Base-by-base conservation (phyloP, 345 rosid genomes). In the Aquilaria yunnanensis region DNA sequence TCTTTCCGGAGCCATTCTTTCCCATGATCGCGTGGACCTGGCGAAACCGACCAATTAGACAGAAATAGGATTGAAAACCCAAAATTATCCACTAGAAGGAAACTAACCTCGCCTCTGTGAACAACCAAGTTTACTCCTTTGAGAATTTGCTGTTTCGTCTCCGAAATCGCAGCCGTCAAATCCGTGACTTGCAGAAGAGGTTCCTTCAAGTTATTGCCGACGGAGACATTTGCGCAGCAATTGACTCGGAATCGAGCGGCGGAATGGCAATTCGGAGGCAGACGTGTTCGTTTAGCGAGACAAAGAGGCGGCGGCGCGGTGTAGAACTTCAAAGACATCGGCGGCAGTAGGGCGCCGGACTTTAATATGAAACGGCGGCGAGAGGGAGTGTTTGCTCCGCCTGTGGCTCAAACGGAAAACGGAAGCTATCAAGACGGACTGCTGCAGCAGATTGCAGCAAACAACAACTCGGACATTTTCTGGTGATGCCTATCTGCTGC, bases 1-100 rank as follows among this genome's bases (percentile, higher is more conserved):
- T 95, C 84, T 91, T 95, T 63, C 97, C 97, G 6, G 99, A 95
- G 66, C 97, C 99, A 56, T 95, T 95, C 79, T 87, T 91, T 53
- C 99, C 99, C 99, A 91, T 89, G 51, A 91, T 78, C 31, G 96
- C 97, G 71, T 91, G 99, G 63, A 95, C 59, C 99, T 94, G 70
- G 32, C 10, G 14, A 54, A 60, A 41, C 37, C 13, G 57, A 67
- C 9, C 31, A 52, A 16, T 31, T 61, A 49, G 56, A 29, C 62
- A 62, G 34, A 34, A 11, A 33, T 59, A n/a, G 49, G 10, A 13
- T 10, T 11, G 3, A 9, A 33, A 46, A n/a, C 14, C 23, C 14
- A 16, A 43, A 37, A 10, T 10, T 7, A 60, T 9, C 9, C 30
- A 60, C 5, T 14, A 5, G 1, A 0, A 6, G 54, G 43, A 16